Evolutionary conservation across 2,329 filamentous ascomycete genomes (phyloP), one percentile per base, ranked within the genome.

Genomic region (Podosphaera xanthii): DNA sequence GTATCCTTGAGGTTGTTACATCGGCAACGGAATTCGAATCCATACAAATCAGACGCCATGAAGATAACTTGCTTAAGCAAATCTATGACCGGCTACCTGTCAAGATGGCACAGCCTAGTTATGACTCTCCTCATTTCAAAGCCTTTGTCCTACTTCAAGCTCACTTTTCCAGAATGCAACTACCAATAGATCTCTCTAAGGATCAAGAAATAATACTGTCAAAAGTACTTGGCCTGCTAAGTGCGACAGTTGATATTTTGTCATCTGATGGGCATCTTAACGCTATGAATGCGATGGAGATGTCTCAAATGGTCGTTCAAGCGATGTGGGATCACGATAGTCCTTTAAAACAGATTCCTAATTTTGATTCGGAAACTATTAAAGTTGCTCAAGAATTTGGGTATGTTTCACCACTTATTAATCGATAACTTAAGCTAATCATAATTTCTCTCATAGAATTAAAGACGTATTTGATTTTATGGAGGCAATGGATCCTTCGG

Each of bases 251-350:
- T 31, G 92, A 98, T 70, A 89, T 98, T 14, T 78, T 98, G 42
- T 95, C 89, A 8, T 96, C 90, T 0, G 90, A 98, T 66, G 92
- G 91, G 12, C 88, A 96, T 67, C 78, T 98, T 62, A 98, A 98
- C 69, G 91, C 92, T 61, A 94, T 96, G 84, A 90, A 85, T 67
- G 92, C 92, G 35, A 98, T 98, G 91, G 92, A 98, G 71, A 88
- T 98, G 80, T 94, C 87, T 10, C 92, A 98, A 70, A 98, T 98
- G 92, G 87, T 94, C 58, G 90, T 98, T 2, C 92, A 98, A 73
- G 90, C 86, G 57, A 95, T 97, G 87, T 98, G 92, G 92, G 91
- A 98, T 72, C 86, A 90, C 60, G 92, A 98, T 71, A 94, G 87
- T 67, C 90, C 92, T 46, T 78, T 98, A 64, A 96, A 96, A 75